Base-by-base conservation (phyloP, 441 rosid genomes). In the Pelargonium citronellum region DNA sequence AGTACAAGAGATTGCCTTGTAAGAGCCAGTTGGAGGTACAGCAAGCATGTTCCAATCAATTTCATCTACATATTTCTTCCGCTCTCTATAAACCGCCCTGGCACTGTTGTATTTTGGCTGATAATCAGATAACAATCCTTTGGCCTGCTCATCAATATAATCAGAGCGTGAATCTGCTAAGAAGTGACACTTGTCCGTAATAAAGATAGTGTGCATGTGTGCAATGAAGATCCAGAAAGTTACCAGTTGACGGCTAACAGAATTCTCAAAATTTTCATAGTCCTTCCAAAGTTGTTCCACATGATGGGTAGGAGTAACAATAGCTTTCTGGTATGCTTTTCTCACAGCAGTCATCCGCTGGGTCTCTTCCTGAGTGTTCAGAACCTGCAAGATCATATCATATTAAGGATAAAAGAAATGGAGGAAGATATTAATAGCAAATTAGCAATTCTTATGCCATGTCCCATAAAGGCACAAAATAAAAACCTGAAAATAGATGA, bases 271-370 rank as follows among this genome's bases (percentile, higher is more conserved):
- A 85, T 79, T 82, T 79, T 91, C 99, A 77, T 91, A 94, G 64
- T 91, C 99, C 82, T 79, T 91, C 99, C 99, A 94, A 17, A 94
- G 90, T 79, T 94, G 99, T 67, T 94, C 99, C 75, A 91, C 84
- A 41, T 90, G 94, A 83, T 90, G 94, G 71, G 84, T 91, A 0
- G 97, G 99, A 69, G 92, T 91, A 76, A 94, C 71, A 75, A 91
- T 87, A 67, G 99, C 96, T 72, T 76, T 91, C 73, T 94, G 99
- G 82, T 91, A 94, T 66, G 79, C 87, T 83, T 91, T 94, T 19
- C 96, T 84, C 47, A 91, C 78, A 22, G 89, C 83, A 74, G 81
- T 87, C 96, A 89, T 93, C 75, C 90, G 79, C 37, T 87, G 97
- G 20, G 89, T 84, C 79, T 94, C 99, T 77, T 93, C 97, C 53